phyloP scores from a whole-genome alignment of 2,329 filamentous ascomycete species.

The Metarhizium brunneum region DNA sequence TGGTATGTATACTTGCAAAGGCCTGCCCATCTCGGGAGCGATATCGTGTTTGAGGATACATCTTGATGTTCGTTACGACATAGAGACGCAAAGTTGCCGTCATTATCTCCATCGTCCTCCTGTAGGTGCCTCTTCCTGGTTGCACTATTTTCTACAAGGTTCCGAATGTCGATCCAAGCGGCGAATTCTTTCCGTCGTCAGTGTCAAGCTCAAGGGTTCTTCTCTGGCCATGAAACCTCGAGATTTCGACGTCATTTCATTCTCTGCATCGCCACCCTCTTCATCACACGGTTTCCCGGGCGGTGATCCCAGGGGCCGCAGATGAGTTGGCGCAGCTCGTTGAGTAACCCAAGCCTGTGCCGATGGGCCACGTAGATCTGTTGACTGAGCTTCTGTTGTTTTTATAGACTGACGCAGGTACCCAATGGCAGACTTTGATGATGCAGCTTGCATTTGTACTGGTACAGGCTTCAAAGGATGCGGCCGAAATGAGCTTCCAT shows the following conservation, averaged over 20 bases:
- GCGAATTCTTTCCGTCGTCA: neutral
- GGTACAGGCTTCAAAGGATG: slow-evolving; percentile 43
- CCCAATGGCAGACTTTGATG: neutral
- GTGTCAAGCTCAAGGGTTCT: neutral
- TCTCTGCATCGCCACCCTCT: neutral
- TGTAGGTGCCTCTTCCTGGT: neutral
- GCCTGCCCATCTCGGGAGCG: neutral
- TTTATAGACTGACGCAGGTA: neutral
- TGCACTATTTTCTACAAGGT: neutral
- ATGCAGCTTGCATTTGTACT: slow-evolving; percentile 30
- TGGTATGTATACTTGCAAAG: neutral
- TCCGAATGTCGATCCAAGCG: slow-evolving; percentile 2
- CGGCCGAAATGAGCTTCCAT: slow-evolving; percentile 35
- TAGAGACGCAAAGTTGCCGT: neutral
- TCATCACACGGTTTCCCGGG: neutral
- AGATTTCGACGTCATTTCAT: neutral
- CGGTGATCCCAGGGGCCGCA: neutral
- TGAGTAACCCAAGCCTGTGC: neutral
- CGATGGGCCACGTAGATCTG: neutral
- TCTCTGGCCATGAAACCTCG: neutral
- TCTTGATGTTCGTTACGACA: neutral
- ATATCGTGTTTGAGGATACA: neutral
- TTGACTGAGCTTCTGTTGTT: neutral
- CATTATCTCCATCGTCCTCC: neutral
- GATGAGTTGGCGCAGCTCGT: neutral